Conservation (phyloP, 2,329 filamentous ascomycete genomes). For the Trichoderma atrobrunneum region DNA sequence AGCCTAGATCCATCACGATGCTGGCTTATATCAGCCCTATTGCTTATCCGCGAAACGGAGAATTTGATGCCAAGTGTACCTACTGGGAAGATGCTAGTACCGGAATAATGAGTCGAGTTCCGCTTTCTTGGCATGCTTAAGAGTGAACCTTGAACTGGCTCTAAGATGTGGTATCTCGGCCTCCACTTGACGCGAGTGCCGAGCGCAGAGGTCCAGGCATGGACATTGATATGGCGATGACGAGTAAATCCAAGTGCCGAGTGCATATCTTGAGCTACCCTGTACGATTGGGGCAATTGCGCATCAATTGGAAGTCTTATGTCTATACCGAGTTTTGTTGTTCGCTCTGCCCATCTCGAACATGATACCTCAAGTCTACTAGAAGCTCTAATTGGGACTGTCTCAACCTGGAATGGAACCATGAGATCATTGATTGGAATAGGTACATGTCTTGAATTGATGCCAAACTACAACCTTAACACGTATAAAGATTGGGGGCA, state of each 20-base stretch:
- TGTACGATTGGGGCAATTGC: neutral
- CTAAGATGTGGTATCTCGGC: neutral
- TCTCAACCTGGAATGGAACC: neutral
- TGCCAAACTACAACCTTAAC: neutral
- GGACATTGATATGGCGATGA: neutral
- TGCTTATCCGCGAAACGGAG: neutral
- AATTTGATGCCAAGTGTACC: neutral
- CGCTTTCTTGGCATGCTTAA: neutral
- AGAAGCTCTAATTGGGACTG: neutral
- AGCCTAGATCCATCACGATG: neutral
- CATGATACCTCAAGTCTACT: neutral
- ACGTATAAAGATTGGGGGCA: neutral
- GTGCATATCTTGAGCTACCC: neutral
- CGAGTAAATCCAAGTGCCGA: neutral
- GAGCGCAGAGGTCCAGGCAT: neutral
- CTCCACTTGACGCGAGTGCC: neutral
- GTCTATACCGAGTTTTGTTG: neutral
- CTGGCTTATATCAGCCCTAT: neutral
- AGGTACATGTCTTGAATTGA: neutral
- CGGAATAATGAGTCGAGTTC: neutral
- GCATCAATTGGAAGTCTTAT: neutral
- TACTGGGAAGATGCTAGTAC: neutral
- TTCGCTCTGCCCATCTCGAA: neutral
- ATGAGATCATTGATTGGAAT: neutral
- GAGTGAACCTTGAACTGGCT: neutral